Evolutionary conservation across 2,329 filamentous ascomycete genomes (phyloP).

Genomic region (Talaromyces piceae): DNA sequence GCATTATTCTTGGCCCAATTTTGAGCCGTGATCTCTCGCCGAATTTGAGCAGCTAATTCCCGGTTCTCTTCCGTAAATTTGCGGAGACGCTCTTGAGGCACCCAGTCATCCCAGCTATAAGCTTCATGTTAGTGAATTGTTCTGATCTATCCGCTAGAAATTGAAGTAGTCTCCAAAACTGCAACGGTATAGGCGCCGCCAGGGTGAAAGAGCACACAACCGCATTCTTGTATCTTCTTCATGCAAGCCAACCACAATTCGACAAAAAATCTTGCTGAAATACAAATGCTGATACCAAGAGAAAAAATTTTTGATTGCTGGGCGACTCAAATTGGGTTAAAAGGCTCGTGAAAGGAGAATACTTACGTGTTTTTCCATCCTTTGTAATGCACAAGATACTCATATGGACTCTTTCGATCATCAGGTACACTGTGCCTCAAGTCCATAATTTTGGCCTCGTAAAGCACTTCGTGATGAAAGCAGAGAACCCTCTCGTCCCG

Average conservation of each 20-base stretch:
- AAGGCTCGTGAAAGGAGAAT: neutral
- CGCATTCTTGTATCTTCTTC: neutral
- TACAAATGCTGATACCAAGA: neutral
- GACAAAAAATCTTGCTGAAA: too few species aligned
- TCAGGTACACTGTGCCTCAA: constrained; percentile 54
- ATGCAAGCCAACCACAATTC: neutral
- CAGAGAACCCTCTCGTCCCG: constrained; percentile 91
- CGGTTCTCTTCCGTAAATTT: constrained; percentile 95
- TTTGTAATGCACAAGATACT: constrained; percentile 96
- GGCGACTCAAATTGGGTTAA: neutral
- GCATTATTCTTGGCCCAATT: constrained; percentile 20
- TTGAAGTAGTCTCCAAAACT: too few species aligned
- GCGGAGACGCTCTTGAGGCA: constrained; percentile 82
- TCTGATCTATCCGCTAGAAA: constrained; percentile 1
- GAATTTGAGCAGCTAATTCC: constrained; percentile 60
- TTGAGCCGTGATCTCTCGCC: constrained; percentile 34
- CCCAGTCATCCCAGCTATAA: constrained; percentile 92
- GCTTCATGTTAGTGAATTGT: constrained; percentile 11
- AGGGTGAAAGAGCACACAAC: neutral
- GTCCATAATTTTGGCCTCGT: constrained; percentile 93
- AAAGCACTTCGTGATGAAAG: constrained; percentile 94
- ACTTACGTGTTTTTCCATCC: constrained; percentile 96
- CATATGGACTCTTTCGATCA: constrained; percentile 66
- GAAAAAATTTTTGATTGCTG: neutral
- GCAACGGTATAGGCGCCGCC: neutral